Evolutionary conservation across 1,284 basidiomycete genomes (phyloP).

Genomic region (Cryptococcus wingfieldii): DNA sequence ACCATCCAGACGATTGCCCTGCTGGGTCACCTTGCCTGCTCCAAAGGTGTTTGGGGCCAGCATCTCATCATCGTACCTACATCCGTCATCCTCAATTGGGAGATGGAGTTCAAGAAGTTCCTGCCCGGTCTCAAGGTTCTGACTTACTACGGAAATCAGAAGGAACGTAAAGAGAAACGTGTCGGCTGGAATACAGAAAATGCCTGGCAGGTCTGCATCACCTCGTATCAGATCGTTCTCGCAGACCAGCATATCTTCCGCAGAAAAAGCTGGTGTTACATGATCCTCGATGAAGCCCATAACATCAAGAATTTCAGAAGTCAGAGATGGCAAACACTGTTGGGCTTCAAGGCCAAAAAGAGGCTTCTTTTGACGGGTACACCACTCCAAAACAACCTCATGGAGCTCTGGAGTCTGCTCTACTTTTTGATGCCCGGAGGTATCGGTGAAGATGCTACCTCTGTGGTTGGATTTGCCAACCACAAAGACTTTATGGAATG

Average conservation of each 20-base stretch:
- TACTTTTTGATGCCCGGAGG: conserved; percentile 91
- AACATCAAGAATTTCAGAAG: conserved; percentile 99
- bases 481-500: conserved; percentile 92
- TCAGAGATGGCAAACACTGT: conserved; percentile 88
- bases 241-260: conserved; percentile 93
- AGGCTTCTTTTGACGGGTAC: conserved; percentile 87
- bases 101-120: conserved; percentile 99
- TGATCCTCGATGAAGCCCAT: conserved; percentile 94
- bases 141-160: conserved; percentile 86
- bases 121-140: conserved; percentile 88
- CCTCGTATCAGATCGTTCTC: conserved; percentile 87
- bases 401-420: conserved; percentile 89
- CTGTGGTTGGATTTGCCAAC: conserved; percentile 79
- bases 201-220: conserved; percentile 93
- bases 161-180: conserved; percentile 87
- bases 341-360: conserved; percentile 89
- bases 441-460: conserved; percentile 48
- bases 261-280: conserved; percentile 92
- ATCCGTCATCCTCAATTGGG: conserved; percentile 94
- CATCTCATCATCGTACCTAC: conserved; percentile 95
- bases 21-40: conserved; percentile 88
- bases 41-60: conserved; percentile 93
- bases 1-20: conserved; percentile 95
- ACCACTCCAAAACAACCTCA: conserved; percentile 91
- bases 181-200: conserved; percentile 92